These are phyloP conservation scores for Salix viminalis DNA, from an alignment of 345 rosid species.

Conservation along the genomic window DNA sequence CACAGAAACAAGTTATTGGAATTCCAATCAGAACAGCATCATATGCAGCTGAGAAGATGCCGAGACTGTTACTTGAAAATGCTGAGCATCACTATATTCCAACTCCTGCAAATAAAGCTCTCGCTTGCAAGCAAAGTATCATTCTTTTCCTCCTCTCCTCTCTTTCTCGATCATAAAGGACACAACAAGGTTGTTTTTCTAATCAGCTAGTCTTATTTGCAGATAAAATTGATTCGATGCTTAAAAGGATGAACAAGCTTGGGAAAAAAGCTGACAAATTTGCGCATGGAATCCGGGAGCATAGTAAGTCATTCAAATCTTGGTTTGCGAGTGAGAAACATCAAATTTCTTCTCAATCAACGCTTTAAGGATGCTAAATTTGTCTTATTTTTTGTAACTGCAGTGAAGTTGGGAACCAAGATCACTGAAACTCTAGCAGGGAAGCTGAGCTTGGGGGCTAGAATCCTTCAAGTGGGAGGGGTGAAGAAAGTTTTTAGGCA, in stretches of 20 bases:
- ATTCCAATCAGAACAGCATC: conserved; percentile 20
- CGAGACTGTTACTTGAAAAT: conserved; percentile 29
- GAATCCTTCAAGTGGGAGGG: conserved; percentile 42
- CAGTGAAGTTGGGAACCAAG: conserved; percentile 40
- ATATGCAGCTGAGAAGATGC: conserved; percentile 26
- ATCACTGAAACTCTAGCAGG: conserved; percentile 43
- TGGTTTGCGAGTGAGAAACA: not conserved
- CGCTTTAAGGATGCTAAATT: not conserved
- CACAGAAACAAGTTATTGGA: conserved; percentile 24
- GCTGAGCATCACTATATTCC: conserved; percentile 26
- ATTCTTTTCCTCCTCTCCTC: not conserved
- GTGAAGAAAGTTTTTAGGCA: conserved; percentile 39
- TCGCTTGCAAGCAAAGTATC: conserved; percentile 36
- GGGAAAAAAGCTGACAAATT: conserved; percentile 49
- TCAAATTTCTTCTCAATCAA: not conserved
- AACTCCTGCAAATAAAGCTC: conserved; percentile 30
- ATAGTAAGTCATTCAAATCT: conserved; percentile 23
- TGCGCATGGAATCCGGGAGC: conserved; percentile 49
- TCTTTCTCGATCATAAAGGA: not conserved
- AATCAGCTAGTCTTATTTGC: not conserved
- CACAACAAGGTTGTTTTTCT: not conserved
- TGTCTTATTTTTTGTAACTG: not conserved
- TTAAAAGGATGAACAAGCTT: conserved; percentile 39
- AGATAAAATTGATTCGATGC: conserved; percentile 23
- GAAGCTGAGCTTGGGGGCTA: conserved; percentile 44